Base-by-base conservation (phyloP, 257 asterid genomes). In the Lavandula angustifolia region DNA sequence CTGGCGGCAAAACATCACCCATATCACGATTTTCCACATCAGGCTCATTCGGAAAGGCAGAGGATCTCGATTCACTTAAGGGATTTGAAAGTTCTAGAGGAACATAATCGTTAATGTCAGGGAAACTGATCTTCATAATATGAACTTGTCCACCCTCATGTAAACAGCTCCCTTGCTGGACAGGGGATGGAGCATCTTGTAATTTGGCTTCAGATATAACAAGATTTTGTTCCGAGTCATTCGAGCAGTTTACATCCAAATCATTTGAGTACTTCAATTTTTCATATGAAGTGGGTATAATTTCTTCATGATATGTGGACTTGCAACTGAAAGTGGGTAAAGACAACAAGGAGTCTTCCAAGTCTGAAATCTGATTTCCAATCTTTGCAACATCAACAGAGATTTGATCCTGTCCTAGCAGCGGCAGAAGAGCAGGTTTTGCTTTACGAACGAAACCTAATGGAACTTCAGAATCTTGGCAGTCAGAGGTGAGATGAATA, bases 181-280 rank as follows among this genome's bases (percentile, higher is more conserved):
- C 48, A 58, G 29, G 78, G 69, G 70, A 55, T 16, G 73, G 75
- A 17, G 69, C 50, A 75, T 50, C 69, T 49, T 61, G 79, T 60
- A 69, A 66, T 61, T 60, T 73, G 64, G 55, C 67, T 70, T 74
- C 79, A 62, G 76, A 49, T 54, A 72, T 66, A 60, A 66, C 53
- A 61, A 37, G 58, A 54, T 69, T 43, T 64, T 66, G 65, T 60
- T 75, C 81, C 68, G 62, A 61, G 63, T 64, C 76, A 57, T 64
- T 40, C 12, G 40, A 50, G 17, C 8, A 58, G 46, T 69, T 41
- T 64, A 61, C 70, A 62, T 75, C 82, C 65, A 61, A 63, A 44
- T 57, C 74, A 47, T 60, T 47, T 60, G 70, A 57, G 63, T 54
- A 52, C 59, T 52, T 62, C 61, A 44, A 31, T 22, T 75, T 75